A percentile compares a stretch with the other conserved stretches of the same genome.
Evolutionary conservation across 345 rosid genomes (phyloP).

Genomic region (Murraya paniculata): DNA sequence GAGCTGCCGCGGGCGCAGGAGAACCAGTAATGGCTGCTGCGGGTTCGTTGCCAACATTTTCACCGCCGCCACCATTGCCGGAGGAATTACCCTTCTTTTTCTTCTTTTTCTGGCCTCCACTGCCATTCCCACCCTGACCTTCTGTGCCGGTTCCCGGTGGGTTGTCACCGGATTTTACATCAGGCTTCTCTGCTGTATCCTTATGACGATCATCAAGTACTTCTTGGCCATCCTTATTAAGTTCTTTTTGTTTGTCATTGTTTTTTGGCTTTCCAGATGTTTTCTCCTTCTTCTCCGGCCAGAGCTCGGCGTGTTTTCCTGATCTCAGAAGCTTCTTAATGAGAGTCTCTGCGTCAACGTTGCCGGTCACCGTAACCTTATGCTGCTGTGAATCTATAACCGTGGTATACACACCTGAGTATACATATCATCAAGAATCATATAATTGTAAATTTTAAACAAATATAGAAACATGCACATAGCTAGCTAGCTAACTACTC

Average conservation of each 20-base stretch:
- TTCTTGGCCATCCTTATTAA: conserved; percentile 13
- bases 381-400: conserved; percentile 53
- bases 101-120: conserved; percentile 40
- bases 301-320: conserved; percentile 64
- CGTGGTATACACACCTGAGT: conserved; percentile 55
- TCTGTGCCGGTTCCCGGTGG: conserved; percentile 13
- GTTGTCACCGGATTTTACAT: conserved; percentile 15
- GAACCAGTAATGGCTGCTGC: background rate
- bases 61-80: conserved; percentile 13
- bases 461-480: background rate
- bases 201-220: conserved; percentile 9
- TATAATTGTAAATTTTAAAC: background rate
- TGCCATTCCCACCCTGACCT: conserved; percentile 2
- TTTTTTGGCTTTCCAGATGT: conserved; percentile 28
- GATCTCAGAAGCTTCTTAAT: conserved; percentile 52
- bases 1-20: background rate
- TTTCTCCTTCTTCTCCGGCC: conserved; percentile 43
- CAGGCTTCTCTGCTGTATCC: conserved; percentile 18
- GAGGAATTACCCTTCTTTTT: conserved; percentile 23
- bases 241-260: conserved; percentile 22
- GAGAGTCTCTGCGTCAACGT: conserved; percentile 49
- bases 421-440: background rate
- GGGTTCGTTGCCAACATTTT: conserved; percentile 10
- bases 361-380: conserved; percentile 62
- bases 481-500: background rate